These are phyloP conservation scores for Dendrocalamus latiflorus DNA, from an alignment of 202 grass and related monocot species.

Conservation along the genomic window DNA sequence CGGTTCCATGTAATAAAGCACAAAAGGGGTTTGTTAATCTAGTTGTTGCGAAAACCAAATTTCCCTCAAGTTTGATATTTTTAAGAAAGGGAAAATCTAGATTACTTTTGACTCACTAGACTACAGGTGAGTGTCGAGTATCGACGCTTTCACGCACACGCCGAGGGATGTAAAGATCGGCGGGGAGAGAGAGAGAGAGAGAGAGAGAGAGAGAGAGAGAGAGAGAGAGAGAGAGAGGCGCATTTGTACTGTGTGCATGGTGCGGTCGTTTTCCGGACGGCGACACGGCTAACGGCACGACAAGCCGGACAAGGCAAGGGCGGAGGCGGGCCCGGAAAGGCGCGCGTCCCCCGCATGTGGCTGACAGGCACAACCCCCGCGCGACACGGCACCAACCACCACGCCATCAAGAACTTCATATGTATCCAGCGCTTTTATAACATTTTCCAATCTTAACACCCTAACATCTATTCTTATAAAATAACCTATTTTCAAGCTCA, in stretches of 20 bases:
- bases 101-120: background rate
- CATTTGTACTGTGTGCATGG: background rate
- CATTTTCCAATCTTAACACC: no score
- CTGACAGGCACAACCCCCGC: slow-evolving; percentile 33
- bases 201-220: no score
- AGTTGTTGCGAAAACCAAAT: no score
- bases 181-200: no score
- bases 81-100: no score
- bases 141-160: background rate
- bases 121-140: background rate
- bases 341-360: slow-evolving; percentile 19
- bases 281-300: slow-evolving; percentile 28
- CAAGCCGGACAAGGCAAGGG: background rate
- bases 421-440: no score
- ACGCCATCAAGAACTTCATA: no score
- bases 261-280: slow-evolving; percentile 4
- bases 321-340: background rate
- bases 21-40: no score
- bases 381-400: slow-evolving; percentile 48
- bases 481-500: no score
- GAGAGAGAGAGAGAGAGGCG: background rate
- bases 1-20: no score
- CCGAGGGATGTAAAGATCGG: background rate
- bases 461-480: no score
- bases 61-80: no score